Evolutionary conservation across 2,329 filamentous ascomycete genomes (phyloP).

Genomic region (Calonectria pauciramosa): DNA sequence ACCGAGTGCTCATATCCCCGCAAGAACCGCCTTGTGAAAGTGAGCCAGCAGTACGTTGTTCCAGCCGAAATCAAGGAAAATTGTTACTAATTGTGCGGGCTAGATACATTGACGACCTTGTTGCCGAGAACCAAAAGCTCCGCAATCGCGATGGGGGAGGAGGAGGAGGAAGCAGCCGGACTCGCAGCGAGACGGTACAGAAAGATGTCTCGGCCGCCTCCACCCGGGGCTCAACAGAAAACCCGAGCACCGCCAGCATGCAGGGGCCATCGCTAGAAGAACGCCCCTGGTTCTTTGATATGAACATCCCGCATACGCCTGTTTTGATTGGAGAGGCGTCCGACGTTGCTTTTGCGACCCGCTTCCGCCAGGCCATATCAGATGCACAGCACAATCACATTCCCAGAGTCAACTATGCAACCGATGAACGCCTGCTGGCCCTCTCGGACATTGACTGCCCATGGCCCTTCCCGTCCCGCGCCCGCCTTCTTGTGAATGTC

Average conservation of each 20-base stretch:
- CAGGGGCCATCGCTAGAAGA: slow-evolving; percentile 40
- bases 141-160: slow-evolving; percentile 30
- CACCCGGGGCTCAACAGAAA: slow-evolving; percentile 19
- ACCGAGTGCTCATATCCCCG: slow-evolving; percentile 51
- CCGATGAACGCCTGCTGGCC: slow-evolving; percentile 46
- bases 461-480: slow-evolving; percentile 55
- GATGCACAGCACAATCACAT: slow-evolving; percentile 49
- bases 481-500: slow-evolving; percentile 49
- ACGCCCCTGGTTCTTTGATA: slow-evolving; percentile 52
- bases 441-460: slow-evolving; percentile 49
- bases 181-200: slow-evolving; percentile 28
- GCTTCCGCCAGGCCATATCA: slow-evolving; percentile 52
- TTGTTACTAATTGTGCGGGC: not conserved
- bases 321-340: slow-evolving; percentile 54
- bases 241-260: slow-evolving; percentile 24
- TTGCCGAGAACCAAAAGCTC: slow-evolving; percentile 51
- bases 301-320: slow-evolving; percentile 50
- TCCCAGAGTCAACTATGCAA: slow-evolving; percentile 51
- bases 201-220: slow-evolving; percentile 28
- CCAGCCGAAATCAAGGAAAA: no score
- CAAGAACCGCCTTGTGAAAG: slow-evolving; percentile 50
- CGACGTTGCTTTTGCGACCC: slow-evolving; percentile 53
- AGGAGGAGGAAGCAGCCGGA: slow-evolving; percentile 21
- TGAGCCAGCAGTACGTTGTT: slow-evolving; percentile 47
- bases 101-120: slow-evolving; percentile 52